Evolutionary conservation across 371 early-diverging fungal species (phyloP).

Genomic region (Paraphysoderma sedebokerense): DNA sequence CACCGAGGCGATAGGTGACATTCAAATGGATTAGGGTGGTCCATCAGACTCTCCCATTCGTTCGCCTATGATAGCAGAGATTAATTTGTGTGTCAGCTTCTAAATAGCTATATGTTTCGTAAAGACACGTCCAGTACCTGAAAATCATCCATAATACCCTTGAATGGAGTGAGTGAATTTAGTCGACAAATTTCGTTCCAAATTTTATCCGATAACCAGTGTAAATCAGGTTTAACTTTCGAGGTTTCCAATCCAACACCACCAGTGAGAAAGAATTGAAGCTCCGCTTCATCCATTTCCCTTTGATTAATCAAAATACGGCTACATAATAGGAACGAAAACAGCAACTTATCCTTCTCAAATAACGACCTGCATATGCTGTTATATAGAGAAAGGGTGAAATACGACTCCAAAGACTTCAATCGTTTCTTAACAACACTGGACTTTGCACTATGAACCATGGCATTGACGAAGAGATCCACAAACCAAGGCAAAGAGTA

Average conservation of each 20-base stretch:
- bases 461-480: conserved; percentile 28
- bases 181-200: conserved; percentile 22
- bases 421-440: conserved; percentile 26
- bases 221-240: conserved; percentile 19
- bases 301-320: conserved; percentile 32
- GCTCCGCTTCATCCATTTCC: conserved; percentile 29
- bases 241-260: conserved; percentile 20
- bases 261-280: conserved; percentile 31
- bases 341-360: conserved; percentile 37
- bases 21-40: conserved; percentile 15
- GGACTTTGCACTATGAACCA: conserved; percentile 27
- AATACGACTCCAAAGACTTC: conserved; percentile 29
- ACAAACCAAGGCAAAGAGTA: conserved; percentile 39
- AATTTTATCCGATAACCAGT: conserved; percentile 20
- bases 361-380: conserved; percentile 38
- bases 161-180: conserved; percentile 19
- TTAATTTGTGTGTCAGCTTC: too few relatives aligned
- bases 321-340: conserved; percentile 28
- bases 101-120: too few relatives aligned
- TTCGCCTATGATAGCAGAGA: conserved; percentile 1
- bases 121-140: too few relatives aligned
- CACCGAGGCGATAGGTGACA: background rate
- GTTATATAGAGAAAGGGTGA: conserved; percentile 31
- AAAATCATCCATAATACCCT: conserved; percentile 21
- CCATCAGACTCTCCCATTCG: conserved; percentile 24